phyloP scores from a whole-genome alignment of 1,139 yeast genomes.

The Magnusiomyces tetraspermus region DNA sequence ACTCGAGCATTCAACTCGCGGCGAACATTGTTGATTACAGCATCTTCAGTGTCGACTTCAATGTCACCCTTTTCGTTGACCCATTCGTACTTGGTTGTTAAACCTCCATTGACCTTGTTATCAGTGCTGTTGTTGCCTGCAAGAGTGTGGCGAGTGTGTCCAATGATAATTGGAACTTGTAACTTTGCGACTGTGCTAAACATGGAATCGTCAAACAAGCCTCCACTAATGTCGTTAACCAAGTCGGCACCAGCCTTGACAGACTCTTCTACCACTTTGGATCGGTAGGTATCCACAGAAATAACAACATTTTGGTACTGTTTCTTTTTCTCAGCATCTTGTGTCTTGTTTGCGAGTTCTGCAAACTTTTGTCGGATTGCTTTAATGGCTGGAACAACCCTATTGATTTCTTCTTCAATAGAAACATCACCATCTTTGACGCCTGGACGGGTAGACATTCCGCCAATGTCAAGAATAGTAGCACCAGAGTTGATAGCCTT shows the following conservation, averaged over 20 bases:
- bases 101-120: too few species aligned
- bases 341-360: conserved; percentile 1
- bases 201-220: conserved; percentile 56
- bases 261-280: conserved; percentile 62
- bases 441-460: conserved; percentile 86
- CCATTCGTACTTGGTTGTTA: conserved; percentile 26
- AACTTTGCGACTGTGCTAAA: conserved; percentile 56
- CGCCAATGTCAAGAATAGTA: conserved; percentile 79
- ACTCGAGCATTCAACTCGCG: conserved; percentile 56
- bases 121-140: conserved; percentile 58
- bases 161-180: conserved; percentile 65
- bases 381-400: conserved; percentile 64
- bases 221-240: conserved; percentile 86
- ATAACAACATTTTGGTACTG: conserved; percentile 36
- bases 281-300: conserved; percentile 78
- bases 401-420: conserved; percentile 45
- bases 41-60: conserved; percentile 31
- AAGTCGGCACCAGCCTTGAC: conserved; percentile 78
- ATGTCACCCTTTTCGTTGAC: conserved; percentile 10
- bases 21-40: conserved; percentile 42
- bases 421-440: conserved; percentile 43
- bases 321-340: background rate
- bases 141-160: conserved; percentile 81
- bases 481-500: conserved; percentile 48
- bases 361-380: conserved; percentile 42